Evolutionary conservation across 1,139 yeast species (phyloP).

Genomic region (Spathaspora sp.): DNA sequence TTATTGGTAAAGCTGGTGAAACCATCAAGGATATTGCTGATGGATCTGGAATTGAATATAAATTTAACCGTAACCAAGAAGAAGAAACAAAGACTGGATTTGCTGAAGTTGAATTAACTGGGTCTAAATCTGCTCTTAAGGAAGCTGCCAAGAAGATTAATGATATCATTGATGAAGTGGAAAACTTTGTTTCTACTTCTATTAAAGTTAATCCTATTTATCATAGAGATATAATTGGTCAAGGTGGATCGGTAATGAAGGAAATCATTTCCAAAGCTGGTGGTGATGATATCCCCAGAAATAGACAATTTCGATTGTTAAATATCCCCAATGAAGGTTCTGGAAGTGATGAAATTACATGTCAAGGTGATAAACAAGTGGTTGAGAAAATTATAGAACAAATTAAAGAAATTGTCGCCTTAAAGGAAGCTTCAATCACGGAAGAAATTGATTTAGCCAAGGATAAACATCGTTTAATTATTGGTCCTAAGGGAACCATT

Average conservation of each 20-base stretch:
- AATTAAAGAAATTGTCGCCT: conserved; percentile 63
- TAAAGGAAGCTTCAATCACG: conserved; percentile 61
- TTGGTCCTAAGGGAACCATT: conserved; percentile 80
- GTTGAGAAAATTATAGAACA: conserved; percentile 70
- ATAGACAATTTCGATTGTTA: conserved; percentile 56
- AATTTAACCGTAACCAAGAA: conserved; percentile 51
- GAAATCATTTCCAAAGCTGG: conserved; percentile 81
- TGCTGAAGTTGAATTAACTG: conserved; percentile 70
- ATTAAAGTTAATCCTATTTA: conserved; percentile 75
- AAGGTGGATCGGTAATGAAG: conserved; percentile 73
- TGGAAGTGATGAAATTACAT: conserved; percentile 59
- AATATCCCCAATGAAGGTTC: conserved; percentile 75
- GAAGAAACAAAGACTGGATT: conserved; percentile 41
- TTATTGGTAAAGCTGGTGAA: conserved; percentile 90
- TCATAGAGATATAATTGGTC: conserved; percentile 80
- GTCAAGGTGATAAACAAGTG: conserved; percentile 73
- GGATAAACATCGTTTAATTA: conserved; percentile 71
- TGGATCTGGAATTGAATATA: conserved; percentile 75
- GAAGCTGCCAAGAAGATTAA: conserved; percentile 67
- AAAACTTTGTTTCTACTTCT: conserved; percentile 61
- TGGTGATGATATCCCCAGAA: conserved; percentile 53
- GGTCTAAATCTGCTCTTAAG: conserved; percentile 78
- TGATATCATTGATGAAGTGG: conserved; percentile 63
- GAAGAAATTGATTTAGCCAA: conserved; percentile 64
- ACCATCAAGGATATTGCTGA: conserved; percentile 80